Conservation (phyloP, 768 basidiomycete genomes). For the Lentinula sp. region DNA sequence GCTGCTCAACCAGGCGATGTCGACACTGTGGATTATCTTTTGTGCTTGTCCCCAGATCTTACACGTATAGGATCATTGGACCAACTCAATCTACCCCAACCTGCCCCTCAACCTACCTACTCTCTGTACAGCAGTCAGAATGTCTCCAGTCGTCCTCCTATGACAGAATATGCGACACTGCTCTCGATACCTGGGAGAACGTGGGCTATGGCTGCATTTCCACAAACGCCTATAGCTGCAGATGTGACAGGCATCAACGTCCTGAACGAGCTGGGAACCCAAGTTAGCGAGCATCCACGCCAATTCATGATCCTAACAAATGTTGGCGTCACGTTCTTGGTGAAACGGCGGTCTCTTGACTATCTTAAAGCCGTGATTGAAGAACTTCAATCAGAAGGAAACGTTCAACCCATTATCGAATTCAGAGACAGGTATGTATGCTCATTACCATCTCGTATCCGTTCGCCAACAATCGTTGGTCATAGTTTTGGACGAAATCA, state of each 20-base stretch:
- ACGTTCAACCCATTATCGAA: constrained; percentile 72
- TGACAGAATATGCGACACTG: constrained; percentile 74
- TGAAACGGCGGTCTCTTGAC: constrained; percentile 80
- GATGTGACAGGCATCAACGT: constrained; percentile 36
- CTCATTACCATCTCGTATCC: not conserved
- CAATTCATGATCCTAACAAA: constrained; percentile 90
- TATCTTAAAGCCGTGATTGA: constrained; percentile 79
- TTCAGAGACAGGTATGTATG: constrained; percentile 67
- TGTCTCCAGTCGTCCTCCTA: constrained; percentile 44
- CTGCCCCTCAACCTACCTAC: constrained; percentile 30
- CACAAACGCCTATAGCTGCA: constrained; percentile 19
- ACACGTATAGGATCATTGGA: constrained; percentile 67
- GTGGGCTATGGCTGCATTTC: constrained; percentile 72
- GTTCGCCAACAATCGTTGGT: constrained; percentile 6
- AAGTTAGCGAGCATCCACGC: constrained; percentile 66
- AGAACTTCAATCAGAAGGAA: constrained; percentile 70
- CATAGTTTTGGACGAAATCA: constrained; percentile 86
- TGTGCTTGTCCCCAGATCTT: constrained; percentile 73
- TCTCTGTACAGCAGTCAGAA: constrained; percentile 31
- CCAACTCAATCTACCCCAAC: constrained; percentile 48
- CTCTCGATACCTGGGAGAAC: constrained; percentile 78
- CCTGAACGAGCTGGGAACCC: constrained; percentile 77
- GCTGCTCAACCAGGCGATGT: constrained; percentile 71
- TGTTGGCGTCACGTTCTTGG: constrained; percentile 74
- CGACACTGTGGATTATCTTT: constrained; percentile 67